Conservation (phyloP, 768 basidiomycete genomes). For the Hydnomerulius pinastri region DNA sequence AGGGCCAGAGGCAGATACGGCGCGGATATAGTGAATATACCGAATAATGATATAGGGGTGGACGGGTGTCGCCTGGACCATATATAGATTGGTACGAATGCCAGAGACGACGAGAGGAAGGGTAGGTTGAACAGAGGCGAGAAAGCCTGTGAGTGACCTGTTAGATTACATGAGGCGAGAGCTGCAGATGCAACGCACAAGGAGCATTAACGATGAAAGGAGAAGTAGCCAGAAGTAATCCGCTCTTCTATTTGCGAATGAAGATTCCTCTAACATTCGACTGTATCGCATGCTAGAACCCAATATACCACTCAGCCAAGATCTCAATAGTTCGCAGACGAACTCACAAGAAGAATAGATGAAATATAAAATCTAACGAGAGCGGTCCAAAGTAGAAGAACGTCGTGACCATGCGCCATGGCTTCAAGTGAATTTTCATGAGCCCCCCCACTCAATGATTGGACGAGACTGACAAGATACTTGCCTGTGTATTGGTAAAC, state of each 20-base stretch:
- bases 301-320: not conserved
- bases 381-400: slow-evolving; percentile 97
- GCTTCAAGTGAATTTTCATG: slow-evolving; percentile 42
- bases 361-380: slow-evolving; percentile 93
- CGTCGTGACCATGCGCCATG: slow-evolving; percentile 86
- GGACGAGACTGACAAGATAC: slow-evolving; percentile 16
- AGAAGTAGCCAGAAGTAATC: slow-evolving; percentile 96
- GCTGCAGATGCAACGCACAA: slow-evolving; percentile 50
- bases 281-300: slow-evolving; percentile 90
- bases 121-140: slow-evolving; percentile 91
- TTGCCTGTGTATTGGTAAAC: slow-evolving; percentile 78
- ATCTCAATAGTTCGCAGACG: not conserved
- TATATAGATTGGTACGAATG: slow-evolving; percentile 94
- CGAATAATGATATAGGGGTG: slow-evolving; percentile 95
- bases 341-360: slow-evolving; percentile 97
- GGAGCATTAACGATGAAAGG: slow-evolving; percentile 80
- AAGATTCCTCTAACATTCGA: slow-evolving; percentile 94
- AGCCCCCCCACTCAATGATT: slow-evolving; percentile 8
- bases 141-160: slow-evolving; percentile 49
- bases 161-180: not conserved
- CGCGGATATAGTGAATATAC: slow-evolving; percentile 90
- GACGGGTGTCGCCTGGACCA: slow-evolving; percentile 96
- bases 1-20: slow-evolving; percentile 94
- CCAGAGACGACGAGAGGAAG: slow-evolving; percentile 89
- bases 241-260: slow-evolving; percentile 86